A percentile compares a stretch with the other conserved stretches of the same genome.
Evolutionary conservation across 768 basidiomycete species (phyloP).

Genomic region (Mycena epipterygia): DNA sequence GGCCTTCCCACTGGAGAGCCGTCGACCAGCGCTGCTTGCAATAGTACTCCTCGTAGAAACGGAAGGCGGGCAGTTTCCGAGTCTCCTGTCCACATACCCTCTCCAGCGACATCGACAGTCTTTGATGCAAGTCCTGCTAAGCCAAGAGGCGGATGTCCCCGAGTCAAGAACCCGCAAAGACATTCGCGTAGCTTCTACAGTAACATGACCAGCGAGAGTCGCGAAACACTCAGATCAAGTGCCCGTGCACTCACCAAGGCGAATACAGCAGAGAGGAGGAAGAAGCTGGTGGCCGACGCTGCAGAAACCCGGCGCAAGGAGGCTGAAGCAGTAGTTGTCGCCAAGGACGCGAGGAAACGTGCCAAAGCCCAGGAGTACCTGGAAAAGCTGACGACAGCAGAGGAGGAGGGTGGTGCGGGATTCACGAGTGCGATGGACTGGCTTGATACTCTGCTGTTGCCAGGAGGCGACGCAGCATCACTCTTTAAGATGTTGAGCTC

Average conservation of each 20-base stretch:
- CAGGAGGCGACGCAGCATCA: neutral
- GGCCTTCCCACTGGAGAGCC: neutral
- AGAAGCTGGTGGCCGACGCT: neutral
- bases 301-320: neutral
- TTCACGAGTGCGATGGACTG: neutral
- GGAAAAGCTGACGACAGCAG: neutral
- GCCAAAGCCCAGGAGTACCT: neutral
- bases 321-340: neutral
- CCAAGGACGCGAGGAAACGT: neutral
- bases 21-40: neutral
- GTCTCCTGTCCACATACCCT: neutral
- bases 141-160: neutral
- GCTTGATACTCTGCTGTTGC: neutral
- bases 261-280: neutral
- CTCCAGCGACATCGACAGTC: constrained; percentile 8
- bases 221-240: neutral
- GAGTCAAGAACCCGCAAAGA: neutral
- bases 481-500: constrained; percentile 6
- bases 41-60: neutral
- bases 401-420: constrained; percentile 8
- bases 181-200: neutral
- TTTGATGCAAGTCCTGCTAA: neutral
- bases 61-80: neutral
- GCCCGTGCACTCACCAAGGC: neutral
- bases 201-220: neutral